A percentile compares a stretch with the other conserved stretches of the same genome.
Conservation (phyloP, 805 yeast species). For the Lachancea lanzarotensis region DNA sequence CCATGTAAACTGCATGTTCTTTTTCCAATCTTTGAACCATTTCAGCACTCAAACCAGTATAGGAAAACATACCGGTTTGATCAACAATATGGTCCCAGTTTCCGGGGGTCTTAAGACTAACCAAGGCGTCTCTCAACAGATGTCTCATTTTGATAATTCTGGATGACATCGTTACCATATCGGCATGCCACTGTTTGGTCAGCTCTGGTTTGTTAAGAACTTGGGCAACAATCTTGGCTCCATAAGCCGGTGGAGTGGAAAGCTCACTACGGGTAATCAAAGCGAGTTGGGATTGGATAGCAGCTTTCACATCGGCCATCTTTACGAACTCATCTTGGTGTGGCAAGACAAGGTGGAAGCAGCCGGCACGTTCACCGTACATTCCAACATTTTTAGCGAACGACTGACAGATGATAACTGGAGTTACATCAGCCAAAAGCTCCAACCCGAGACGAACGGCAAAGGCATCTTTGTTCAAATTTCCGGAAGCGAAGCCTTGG, state of each 20-base stretch:
- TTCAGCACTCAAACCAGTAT: conserved; percentile 73
- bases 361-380: conserved; percentile 97
- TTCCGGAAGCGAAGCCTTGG: conserved; percentile 95
- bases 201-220: conserved; percentile 64
- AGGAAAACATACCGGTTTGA: conserved; percentile 96
- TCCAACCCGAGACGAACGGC: conserved; percentile 59
- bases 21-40: conserved; percentile 73
- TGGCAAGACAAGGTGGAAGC: conserved; percentile 68
- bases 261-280: conserved; percentile 74
- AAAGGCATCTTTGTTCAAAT: conserved; percentile 74
- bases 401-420: conserved; percentile 81
- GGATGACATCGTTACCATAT: conserved; percentile 78
- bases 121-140: conserved; percentile 54
- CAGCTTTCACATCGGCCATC: conserved; percentile 40
- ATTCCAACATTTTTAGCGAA: conserved; percentile 95
- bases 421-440: conserved; percentile 40
- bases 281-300: conserved; percentile 70
- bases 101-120: conserved; percentile 71
- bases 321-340: conserved; percentile 27
- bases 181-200: conserved; percentile 73
- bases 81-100: conserved; percentile 84
- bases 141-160: conserved; percentile 78
- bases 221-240: conserved; percentile 81
- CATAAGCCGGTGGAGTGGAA: conserved; percentile 93
- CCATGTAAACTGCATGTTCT: conserved; percentile 76